Base-by-base conservation (phyloP, 257 asterid species). In the Perilla frutescens region DNA sequence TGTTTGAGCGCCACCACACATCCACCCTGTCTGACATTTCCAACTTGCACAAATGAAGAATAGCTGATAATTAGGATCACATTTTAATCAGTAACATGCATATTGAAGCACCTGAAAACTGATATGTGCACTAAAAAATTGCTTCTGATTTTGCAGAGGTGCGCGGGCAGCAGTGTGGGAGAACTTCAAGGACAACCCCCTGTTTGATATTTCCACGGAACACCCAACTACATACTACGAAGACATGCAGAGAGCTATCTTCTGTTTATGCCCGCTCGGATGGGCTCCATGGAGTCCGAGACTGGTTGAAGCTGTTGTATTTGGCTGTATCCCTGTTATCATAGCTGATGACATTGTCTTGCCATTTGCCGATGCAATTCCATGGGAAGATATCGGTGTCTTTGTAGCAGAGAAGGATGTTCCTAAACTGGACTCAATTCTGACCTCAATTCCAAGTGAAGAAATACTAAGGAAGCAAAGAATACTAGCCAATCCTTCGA, bases 251-350 rank as follows among this genome's bases (percentile, higher is more conserved):
- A 78, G 98, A 48, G 91, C 97, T 7, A 76, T 91, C 57, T 93
- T 93, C 76, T 93, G 98, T 62, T 78, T 93, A 72, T 93, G 98
- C 55, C 98, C 98, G 1, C 91, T 93, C 13, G 98, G 98, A 13
- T 93, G 98, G 98, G 96, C 98, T n/a, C 98, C 98, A 14, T 93
- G 98, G 97, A 91, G 98, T 77, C 98, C 97, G 3, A 81, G 98
- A 61, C 84, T 93, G 62, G 98, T 93, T 0, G 98, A 93, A 79
- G 97, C 98, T 5, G 98, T 93, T 8, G 79, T 93, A 15, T 91
- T 93, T 54, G 98, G 98, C 0, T 93, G 98, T 60, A 89, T 93
- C 61, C 98, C 97, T 3, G 98, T 93, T 8, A 93, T 93, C 57
- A 91, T 93, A 64, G 97, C 97, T 11, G 98, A 93, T 59, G 98